Conservation (phyloP, 805 yeast genomes). For the Pichia eremophila region DNA sequence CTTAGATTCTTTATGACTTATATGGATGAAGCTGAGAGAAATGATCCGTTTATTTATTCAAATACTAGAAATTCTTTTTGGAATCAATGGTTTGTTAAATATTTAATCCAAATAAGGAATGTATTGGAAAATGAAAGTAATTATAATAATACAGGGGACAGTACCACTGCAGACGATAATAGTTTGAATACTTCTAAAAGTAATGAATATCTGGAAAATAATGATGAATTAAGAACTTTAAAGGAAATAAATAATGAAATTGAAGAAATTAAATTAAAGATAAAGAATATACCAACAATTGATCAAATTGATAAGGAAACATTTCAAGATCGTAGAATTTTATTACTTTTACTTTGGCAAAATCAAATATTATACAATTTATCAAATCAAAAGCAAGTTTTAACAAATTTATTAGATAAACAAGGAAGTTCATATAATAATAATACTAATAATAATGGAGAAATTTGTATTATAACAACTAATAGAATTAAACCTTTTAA, state of each 20-base stretch:
- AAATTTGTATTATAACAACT: conserved; percentile 20
- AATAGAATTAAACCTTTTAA: conserved; percentile 19
- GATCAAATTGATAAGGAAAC: conserved; percentile 13
- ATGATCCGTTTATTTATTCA: conserved; percentile 26
- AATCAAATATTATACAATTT: conserved; percentile 21
- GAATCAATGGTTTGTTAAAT: conserved; percentile 21
- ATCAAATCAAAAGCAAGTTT: conserved; percentile 16
- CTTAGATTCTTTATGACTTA: conserved; percentile 24
- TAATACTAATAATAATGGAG: conserved; percentile 9
- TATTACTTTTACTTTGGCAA: conserved; percentile 24
- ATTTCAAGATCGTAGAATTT: conserved; percentile 23
- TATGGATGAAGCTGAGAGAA: conserved; percentile 24
- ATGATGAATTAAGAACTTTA: too few relatives aligned
- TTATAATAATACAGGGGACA: too few relatives aligned
- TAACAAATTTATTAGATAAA: conserved; percentile 8
- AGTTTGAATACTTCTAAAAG: too few relatives aligned
- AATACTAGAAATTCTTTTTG: conserved; percentile 24
- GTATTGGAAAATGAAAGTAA: neutral
- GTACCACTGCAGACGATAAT: too few relatives aligned
- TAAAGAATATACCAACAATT: neutral
- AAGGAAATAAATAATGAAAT: neutral
- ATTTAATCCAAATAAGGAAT: conserved; percentile 12
- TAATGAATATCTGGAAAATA: too few relatives aligned
- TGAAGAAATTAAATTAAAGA: neutral
- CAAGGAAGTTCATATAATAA: neutral